Evolutionary conservation across 495 filamentous ascomycete species (phyloP).

Genomic region (Penicillium dipodomyicola): DNA sequence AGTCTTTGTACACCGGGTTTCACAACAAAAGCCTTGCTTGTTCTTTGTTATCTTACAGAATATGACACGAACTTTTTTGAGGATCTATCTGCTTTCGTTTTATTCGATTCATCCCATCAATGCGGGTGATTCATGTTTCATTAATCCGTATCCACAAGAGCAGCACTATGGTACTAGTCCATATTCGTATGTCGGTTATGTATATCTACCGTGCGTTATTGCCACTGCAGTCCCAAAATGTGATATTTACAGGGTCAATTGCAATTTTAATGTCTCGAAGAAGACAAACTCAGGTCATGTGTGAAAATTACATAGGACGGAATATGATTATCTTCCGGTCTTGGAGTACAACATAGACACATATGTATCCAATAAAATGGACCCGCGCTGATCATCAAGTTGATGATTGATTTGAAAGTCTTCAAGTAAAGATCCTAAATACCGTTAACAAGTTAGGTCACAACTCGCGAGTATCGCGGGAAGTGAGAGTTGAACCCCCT

Average conservation of each 20-base stretch:
- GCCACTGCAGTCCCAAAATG: background rate
- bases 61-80: background rate
- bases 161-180: background rate
- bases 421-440: no score
- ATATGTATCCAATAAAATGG: no score
- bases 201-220: background rate
- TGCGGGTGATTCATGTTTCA: background rate
- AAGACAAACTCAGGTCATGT: background rate
- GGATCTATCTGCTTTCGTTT: background rate
- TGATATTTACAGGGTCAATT: background rate
- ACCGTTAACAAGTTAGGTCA: no score
- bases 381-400: constrained; percentile 4
- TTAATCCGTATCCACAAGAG: background rate
- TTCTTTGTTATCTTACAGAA: background rate
- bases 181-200: background rate
- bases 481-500: no score
- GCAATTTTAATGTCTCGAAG: background rate
- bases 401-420: no score
- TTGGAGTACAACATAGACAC: background rate
- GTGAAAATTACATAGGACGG: background rate
- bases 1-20: background rate
- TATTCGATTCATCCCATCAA: background rate
- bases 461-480: no score
- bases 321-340: background rate
- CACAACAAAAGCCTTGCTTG: background rate